Base-by-base conservation (phyloP, 139 green algal species). In the Penium margaritaceum region DNA sequence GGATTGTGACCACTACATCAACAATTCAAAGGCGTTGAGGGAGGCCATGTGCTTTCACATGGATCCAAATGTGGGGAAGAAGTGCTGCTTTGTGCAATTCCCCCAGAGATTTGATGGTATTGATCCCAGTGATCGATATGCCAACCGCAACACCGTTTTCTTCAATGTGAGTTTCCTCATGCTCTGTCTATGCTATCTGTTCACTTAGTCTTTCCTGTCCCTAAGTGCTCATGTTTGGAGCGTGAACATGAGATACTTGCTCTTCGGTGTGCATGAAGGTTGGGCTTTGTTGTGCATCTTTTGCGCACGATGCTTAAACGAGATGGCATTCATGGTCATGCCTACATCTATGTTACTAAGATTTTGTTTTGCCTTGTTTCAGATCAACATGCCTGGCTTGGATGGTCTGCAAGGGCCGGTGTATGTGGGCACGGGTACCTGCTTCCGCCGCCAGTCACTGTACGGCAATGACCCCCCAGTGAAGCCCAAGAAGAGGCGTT, bases 1-100 rank as follows among this genome's bases (percentile, higher is more conserved):
- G 43, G 72, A 79, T 38, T 79, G 72, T 38, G 72, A 79, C 35
- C 72, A 79, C 9, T 81, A 81, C 69, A 46, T 81, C 55, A 79
- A 74, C 69, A 80, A 81, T 29, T 72, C 27, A 51, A 79, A 77
- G 41, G 75, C 68, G 29, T 21, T 81, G 27, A 24, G 68, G 19
- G 67, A 81, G 62, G 75, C 75, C 51, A 78, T 81, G 67, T 81
- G 75, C 51, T 81, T 79, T 70, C 63, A 80, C 47, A 78, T 81
- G 67, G 75, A 81, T 24, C 75, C 75, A 0, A 41, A 62, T 30
- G 36, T 75, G 41, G 75, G 75, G n/a, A 67, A 65, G 32, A 70
- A 80, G 24, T 51, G n/a, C 14, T 78, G 75, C 51, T 81, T 74
- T 29, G 75, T 81, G 30, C 75, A 81, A 51, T 81, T 81, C 39